Evolutionary conservation across 1,284 basidiomycete species (phyloP).

Genomic region (Fomitopsis pinicola): DNA sequence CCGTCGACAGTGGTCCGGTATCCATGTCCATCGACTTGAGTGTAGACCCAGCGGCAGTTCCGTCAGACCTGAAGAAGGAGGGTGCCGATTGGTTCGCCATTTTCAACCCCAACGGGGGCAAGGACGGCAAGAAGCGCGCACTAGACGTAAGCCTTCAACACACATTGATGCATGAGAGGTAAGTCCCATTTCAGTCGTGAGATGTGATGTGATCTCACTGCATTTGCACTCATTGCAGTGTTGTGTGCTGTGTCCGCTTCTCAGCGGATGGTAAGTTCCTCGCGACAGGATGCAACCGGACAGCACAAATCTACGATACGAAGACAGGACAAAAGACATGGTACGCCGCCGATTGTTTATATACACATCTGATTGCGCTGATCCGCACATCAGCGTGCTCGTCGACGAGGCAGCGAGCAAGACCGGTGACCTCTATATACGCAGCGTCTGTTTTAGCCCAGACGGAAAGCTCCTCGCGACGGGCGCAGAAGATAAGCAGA

Average conservation of each 20-base stretch:
- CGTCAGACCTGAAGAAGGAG: slow-evolving; percentile 66
- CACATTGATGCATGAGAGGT: slow-evolving; percentile 92
- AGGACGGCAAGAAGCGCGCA: slow-evolving; percentile 48
- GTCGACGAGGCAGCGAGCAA: slow-evolving; percentile 52
- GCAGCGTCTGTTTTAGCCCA: slow-evolving; percentile 66
- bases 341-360: slow-evolving; percentile 30
- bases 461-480: slow-evolving; percentile 67
- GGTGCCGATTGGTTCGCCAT: slow-evolving; percentile 95
- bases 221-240: not conserved
- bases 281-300: slow-evolving; percentile 89
- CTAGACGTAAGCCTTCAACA: slow-evolving; percentile 90
- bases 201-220: not conserved
- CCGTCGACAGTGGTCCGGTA: not conserved
- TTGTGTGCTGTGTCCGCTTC: slow-evolving; percentile 80
- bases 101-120: slow-evolving; percentile 76
- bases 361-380: not conserved
- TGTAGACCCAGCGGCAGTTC: slow-evolving; percentile 41
- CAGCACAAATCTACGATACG: slow-evolving; percentile 88
- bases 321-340: slow-evolving; percentile 81
- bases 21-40: slow-evolving; percentile 19
- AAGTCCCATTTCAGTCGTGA: slow-evolving; percentile 18
- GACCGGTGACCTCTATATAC: slow-evolving; percentile 61
- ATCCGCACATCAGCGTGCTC: slow-evolving; percentile 39
- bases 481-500: slow-evolving; percentile 67
- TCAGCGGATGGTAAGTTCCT: slow-evolving; percentile 85